Conservation (phyloP, 805 yeast genomes). For the Pichia cephalocereana region DNA sequence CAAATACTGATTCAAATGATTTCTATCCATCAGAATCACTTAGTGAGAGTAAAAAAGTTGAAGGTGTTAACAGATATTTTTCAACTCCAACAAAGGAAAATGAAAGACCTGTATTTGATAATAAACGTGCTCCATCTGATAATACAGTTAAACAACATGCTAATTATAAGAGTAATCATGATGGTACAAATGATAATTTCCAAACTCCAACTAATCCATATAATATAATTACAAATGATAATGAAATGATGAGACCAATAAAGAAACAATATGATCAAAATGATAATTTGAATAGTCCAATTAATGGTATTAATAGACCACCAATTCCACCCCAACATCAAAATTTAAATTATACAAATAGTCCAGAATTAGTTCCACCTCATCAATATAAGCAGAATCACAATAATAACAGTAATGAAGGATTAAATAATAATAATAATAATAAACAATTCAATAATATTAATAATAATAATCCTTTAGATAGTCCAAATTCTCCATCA, state of each 20-base stretch:
- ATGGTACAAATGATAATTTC: too few relatives aligned
- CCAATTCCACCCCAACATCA: conserved; percentile 6
- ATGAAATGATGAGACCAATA: conserved; percentile 3
- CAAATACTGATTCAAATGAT: neutral
- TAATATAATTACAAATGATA: neutral
- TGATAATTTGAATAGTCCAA: neutral
- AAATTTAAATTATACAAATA: conserved; percentile 5
- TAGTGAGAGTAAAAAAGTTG: too few relatives aligned
- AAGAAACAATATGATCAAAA: conserved; percentile 3
- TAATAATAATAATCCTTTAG: neutral
- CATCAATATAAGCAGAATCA: conserved; percentile 8
- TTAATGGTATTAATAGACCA: neutral
- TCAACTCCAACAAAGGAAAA: neutral
- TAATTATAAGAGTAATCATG: conserved; percentile 1
- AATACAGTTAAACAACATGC: conserved; percentile 18
- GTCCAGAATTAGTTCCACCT: conserved; percentile 10
- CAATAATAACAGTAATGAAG: neutral
- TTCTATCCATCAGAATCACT: neutral
- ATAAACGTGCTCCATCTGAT: conserved; percentile 18
- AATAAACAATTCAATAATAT: neutral
- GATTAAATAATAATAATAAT: conserved; percentile 1
- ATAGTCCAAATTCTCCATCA: conserved; percentile 2
- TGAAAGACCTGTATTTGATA: neutral
- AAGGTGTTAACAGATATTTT: neutral
- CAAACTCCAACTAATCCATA: neutral